These are phyloP conservation scores for Dactylonectria macrodidyma DNA, from an alignment of 2,329 filamentous ascomycete species.

Conservation along the genomic window DNA sequence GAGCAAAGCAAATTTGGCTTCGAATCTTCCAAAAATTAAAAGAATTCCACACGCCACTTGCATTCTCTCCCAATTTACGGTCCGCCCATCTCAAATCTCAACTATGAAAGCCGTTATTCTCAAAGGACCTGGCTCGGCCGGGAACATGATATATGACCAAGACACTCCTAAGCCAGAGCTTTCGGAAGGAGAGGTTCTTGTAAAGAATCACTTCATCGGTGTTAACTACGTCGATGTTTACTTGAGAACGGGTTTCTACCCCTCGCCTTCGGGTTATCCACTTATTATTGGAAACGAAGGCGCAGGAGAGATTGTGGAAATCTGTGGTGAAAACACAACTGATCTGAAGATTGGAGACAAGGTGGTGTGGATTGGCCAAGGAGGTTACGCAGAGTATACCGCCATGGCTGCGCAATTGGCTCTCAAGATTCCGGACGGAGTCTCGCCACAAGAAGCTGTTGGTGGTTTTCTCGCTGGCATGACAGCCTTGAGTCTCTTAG, in stretches of 20 bases:
- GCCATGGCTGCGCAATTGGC: not conserved
- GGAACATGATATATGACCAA: not conserved
- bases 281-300: not conserved
- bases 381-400: slow-evolving; percentile 2
- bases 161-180: not conserved
- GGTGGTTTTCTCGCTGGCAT: not conserved
- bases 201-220: not conserved
- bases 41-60: too few species aligned
- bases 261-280: not conserved
- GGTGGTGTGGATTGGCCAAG: not conserved
- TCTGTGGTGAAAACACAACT: not conserved
- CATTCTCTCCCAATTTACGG: too few species aligned
- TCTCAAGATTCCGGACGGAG: not conserved
- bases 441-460: not conserved
- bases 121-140: too few species aligned
- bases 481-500: not conserved
- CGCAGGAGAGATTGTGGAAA: not conserved
- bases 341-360: not conserved
- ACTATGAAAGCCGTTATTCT: not conserved
- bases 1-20: too few species aligned
- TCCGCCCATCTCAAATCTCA: too few species aligned
- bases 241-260: not conserved
- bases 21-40: too few species aligned
- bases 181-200: not conserved
- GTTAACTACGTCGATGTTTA: slow-evolving; percentile 4